Evolutionary conservation across 176 grass and related monocot species (phyloP).

Genomic region (Triticum urartu): DNA sequence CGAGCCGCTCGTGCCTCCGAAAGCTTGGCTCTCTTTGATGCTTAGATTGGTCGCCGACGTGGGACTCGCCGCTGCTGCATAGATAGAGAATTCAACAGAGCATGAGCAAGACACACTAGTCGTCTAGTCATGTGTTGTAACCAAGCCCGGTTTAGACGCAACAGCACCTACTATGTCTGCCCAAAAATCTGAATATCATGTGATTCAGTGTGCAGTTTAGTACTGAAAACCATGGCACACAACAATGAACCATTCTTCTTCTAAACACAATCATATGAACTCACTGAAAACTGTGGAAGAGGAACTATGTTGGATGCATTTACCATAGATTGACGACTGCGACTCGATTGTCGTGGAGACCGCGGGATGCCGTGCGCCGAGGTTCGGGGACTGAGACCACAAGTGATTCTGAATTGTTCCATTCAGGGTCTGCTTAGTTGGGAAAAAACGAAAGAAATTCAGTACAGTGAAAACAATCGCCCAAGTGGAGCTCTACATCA

Average conservation of each 20-base stretch:
- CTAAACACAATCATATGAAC: neutral
- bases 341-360: constrained; percentile 78
- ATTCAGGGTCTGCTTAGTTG: constrained; percentile 46
- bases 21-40: constrained; percentile 63
- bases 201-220: neutral
- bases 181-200: neutral
- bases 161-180: neutral
- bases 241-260: neutral
- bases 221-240: neutral
- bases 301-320: neutral
- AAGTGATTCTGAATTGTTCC: constrained; percentile 46
- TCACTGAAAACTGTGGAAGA: neutral
- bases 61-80: constrained; percentile 61
- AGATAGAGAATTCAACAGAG: neutral
- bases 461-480: neutral
- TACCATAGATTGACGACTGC: constrained; percentile 73
- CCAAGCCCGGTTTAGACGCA: constrained; percentile 3
- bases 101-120: constrained; percentile 18
- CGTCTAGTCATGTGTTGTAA: neutral
- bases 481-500: neutral
- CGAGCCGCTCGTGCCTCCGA: constrained; percentile 72
- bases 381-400: constrained; percentile 59
- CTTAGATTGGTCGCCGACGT: constrained; percentile 65
- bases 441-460: neutral
- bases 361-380: constrained; percentile 38